phyloP scores from a whole-genome alignment of 192 early-diverging fungal genomes.

The Chytriomyces confervae region DNA sequence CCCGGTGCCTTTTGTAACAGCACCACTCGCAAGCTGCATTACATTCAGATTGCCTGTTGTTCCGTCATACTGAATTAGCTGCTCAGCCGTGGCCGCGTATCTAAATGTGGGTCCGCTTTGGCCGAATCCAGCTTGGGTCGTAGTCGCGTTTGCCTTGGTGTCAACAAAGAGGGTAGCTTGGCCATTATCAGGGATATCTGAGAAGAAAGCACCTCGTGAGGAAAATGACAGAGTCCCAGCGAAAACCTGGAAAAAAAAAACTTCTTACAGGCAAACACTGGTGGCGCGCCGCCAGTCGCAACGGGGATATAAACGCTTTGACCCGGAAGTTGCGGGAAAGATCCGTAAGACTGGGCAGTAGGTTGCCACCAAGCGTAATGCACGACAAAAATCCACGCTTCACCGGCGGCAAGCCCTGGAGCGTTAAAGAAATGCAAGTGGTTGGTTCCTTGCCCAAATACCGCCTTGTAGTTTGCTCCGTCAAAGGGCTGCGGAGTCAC shows the following conservation, averaged over 20 bases:
- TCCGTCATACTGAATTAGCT: slow-evolving; percentile 23
- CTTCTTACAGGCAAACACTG: slow-evolving; percentile 17
- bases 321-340: slow-evolving; percentile 6
- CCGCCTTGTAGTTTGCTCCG: slow-evolving; percentile 19
- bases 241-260: not conserved
- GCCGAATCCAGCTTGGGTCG: slow-evolving; percentile 24
- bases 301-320: slow-evolving; percentile 17
- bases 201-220: not conserved
- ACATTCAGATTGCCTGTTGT: slow-evolving; percentile 15
- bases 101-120: slow-evolving; percentile 14
- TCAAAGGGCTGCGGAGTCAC: slow-evolving; percentile 27
- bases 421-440: slow-evolving; percentile 35
- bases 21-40: slow-evolving; percentile 12
- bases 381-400: slow-evolving; percentile 35
- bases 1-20: slow-evolving; percentile 11
- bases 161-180: slow-evolving; percentile 20
- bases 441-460: slow-evolving; percentile 31
- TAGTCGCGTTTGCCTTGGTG: slow-evolving; percentile 29
- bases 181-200: slow-evolving; percentile 29
- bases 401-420: slow-evolving; percentile 16
- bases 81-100: slow-evolving; percentile 11
- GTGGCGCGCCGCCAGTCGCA: not conserved
- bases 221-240: too few relatives aligned
- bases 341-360: slow-evolving; percentile 10
- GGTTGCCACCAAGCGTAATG: slow-evolving; percentile 38